These are phyloP conservation scores for Massariosphaeria phaeospora DNA, from an alignment of 495 filamentous ascomycete genomes.

Conservation along the genomic window DNA sequence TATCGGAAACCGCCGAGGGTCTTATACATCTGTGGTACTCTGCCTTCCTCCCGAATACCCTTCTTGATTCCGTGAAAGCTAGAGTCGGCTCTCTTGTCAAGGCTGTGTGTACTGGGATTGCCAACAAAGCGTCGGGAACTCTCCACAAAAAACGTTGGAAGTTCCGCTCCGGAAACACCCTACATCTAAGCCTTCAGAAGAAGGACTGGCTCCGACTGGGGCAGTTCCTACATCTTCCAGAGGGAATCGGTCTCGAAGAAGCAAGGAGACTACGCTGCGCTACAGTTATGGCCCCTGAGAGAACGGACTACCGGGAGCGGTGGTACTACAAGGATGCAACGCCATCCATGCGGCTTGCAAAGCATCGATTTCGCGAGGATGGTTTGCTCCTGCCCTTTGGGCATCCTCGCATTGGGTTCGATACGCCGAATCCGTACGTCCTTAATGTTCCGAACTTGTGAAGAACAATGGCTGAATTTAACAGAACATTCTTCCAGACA, in stretches of 20 bases:
- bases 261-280: slow-evolving; percentile 20
- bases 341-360: slow-evolving; percentile 18
- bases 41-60: background rate
- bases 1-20: slow-evolving; percentile 29
- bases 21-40: background rate
- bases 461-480: background rate
- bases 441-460: background rate
- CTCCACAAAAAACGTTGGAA: background rate
- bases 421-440: slow-evolving; percentile 38
- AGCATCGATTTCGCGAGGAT: slow-evolving; percentile 28
- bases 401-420: slow-evolving; percentile 15
- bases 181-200: background rate
- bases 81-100: background rate
- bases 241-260: background rate
- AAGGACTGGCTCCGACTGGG: background rate
- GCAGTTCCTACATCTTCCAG: background rate
- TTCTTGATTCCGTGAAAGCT: background rate
- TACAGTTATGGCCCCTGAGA: slow-evolving; percentile 14
- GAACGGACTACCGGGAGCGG: slow-evolving; percentile 30
- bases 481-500: slow-evolving; percentile 31
- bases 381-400: slow-evolving; percentile 37
- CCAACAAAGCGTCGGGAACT: background rate
- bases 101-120: background rate
- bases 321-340: slow-evolving; percentile 12
- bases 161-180: background rate